Base-by-base conservation (phyloP, 2,329 filamentous ascomycete species). In the Dactylellina drechsleri region DNA sequence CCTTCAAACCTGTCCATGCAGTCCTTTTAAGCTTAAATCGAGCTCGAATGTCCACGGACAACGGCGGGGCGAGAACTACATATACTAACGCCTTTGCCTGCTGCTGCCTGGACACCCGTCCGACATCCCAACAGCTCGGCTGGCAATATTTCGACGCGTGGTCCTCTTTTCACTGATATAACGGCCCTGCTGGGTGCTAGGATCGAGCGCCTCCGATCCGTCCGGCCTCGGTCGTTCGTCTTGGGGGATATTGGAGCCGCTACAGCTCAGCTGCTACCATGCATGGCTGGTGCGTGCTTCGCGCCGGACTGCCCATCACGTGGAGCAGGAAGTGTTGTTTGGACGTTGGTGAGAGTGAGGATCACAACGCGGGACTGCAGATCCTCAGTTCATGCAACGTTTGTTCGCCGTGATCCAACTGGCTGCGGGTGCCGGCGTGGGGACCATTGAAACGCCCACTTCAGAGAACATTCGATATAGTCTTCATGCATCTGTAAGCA, bases 1-100 rank as follows among this genome's bases (percentile, higher is more conserved):
- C 43, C 15, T 41, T 23, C 12, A n/a, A n/a, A 60, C 23, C 47
- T 12, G 57, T 26, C 43, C 58, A 68, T 67, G 58, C 64, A 36
- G 71, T 68, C 71, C 64, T 75, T 75, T 75, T 75, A 75, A 75
- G 71, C 71, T 75, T 75, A 75, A 75, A 75, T 68, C 52, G 49
- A 65, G 64, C 57, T 52, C 71, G 3, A 66, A 60, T 16, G 49
- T 31, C 60, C 64, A 75, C 66, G 71, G 71, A 75, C 71, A 47
- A 60, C 36, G 59, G 64, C 71, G 71, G 71, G 71, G 68, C 64
- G 71, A 75, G 64, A 75, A 64, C 71, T 75, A 75, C 71, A 75
- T 75, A 68, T 75, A 68, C 71, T 75, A 75, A 75, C 71, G 71
- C 57, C 71, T 75, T 75, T 75, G 71, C 64, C 71, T 65, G 64